These are phyloP conservation scores for Rosa persica DNA, from an alignment of 306 rosid species.

Conservation along the genomic window DNA sequence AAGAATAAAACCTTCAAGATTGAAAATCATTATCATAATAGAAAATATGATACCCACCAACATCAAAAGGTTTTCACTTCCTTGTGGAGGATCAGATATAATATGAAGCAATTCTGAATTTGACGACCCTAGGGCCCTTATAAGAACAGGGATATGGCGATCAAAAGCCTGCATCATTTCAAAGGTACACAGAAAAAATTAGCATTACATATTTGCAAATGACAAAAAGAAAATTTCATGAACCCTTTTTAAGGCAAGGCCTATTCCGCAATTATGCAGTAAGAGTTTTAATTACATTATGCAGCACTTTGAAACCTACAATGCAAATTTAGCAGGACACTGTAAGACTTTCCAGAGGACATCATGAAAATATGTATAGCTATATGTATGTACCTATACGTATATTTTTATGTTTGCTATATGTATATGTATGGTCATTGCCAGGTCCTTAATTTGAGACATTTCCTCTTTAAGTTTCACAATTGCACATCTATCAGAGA, in stretches of 20 bases:
- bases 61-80: slow-evolving; percentile 90
- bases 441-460: not conserved
- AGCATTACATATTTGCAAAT: not conserved
- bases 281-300: not conserved
- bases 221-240: not conserved
- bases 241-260: not conserved
- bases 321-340: not conserved
- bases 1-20: slow-evolving; percentile 5
- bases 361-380: not conserved
- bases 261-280: not conserved
- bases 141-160: slow-evolving; percentile 83
- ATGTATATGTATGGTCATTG: not conserved
- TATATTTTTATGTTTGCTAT: not conserved
- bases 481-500: not conserved
- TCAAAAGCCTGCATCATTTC: slow-evolving; percentile 78
- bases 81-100: slow-evolving; percentile 97
- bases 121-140: slow-evolving; percentile 88
- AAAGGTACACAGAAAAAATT: slow-evolving; percentile 16
- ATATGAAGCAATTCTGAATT: slow-evolving; percentile 74
- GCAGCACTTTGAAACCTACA: not conserved
- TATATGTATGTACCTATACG: not conserved
- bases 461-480: not conserved
- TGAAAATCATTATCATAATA: slow-evolving; percentile 19
- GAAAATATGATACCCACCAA: slow-evolving; percentile 52
- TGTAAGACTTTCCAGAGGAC: not conserved